A percentile compares a stretch with the other conserved stretches of the same genome.
These are phyloP conservation scores for Penicillium sp. DNA, from an alignment of 2,329 filamentous ascomycete genomes.

Conservation along the genomic window DNA sequence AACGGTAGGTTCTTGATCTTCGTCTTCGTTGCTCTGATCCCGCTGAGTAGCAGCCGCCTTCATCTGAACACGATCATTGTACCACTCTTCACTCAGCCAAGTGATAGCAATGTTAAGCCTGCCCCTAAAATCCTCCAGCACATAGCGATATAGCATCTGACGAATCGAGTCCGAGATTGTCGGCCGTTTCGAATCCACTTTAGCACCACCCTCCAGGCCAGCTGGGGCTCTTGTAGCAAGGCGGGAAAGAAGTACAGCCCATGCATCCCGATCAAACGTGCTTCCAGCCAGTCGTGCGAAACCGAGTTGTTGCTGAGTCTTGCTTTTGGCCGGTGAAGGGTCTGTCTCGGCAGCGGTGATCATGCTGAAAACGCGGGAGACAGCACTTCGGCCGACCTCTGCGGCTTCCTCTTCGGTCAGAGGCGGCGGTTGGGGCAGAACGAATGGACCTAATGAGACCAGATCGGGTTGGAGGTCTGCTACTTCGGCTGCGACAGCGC, in stretches of 20 bases:
- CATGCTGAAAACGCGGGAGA: conserved; percentile 74
- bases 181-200: conserved; percentile 29
- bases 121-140: conserved; percentile 86
- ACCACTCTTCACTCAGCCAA: conserved; percentile 98
- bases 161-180: conserved; percentile 65
- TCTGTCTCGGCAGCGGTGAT: conserved; percentile 71
- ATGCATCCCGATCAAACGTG: conserved; percentile 80
- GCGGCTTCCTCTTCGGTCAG: conserved; percentile 69
- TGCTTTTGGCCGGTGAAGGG: conserved; percentile 51
- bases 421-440: conserved; percentile 71
- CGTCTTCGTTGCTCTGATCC: conserved; percentile 45
- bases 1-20: conserved; percentile 42
- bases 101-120: conserved; percentile 87
- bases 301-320: conserved; percentile 59
- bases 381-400: conserved; percentile 71
- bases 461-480: conserved; percentile 64
- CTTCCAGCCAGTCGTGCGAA: conserved; percentile 82
- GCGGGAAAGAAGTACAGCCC: conserved; percentile 83
- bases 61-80: conserved; percentile 70
- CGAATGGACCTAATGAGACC: conserved; percentile 69
- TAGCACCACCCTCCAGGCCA: conserved; percentile 59
- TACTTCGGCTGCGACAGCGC: conserved; percentile 74
- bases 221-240: conserved; percentile 76
- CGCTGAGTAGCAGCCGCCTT: conserved; percentile 43
- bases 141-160: conserved; percentile 76